phyloP scores from a whole-genome alignment of 345 rosid genomes.

The Rhizophora mangle region DNA sequence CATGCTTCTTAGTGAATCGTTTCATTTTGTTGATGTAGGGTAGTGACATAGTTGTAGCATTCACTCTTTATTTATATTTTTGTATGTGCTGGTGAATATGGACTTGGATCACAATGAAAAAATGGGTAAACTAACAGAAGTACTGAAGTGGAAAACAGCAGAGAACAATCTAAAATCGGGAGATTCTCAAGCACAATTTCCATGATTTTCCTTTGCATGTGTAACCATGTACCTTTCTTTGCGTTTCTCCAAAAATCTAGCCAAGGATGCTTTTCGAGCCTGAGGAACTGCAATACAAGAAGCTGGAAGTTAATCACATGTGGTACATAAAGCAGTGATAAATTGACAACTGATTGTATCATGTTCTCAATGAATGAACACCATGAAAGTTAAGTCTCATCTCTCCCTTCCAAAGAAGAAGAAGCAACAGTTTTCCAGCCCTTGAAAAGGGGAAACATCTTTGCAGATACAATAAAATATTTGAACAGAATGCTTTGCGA shows the following conservation, averaged over 20 bases:
- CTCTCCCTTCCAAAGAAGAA: neutral
- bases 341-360: neutral
- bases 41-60: neutral
- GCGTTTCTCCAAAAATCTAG: slow-evolving; percentile 95
- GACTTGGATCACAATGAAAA: too few species aligned
- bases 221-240: slow-evolving; percentile 61
- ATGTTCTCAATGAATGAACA: neutral
- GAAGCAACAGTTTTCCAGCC: neutral
- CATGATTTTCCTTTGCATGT: neutral
- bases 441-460: too few species aligned
- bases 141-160: too few species aligned
- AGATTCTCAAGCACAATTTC: neutral
- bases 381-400: neutral
- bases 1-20: neutral
- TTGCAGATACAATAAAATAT: too few species aligned
- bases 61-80: too few species aligned
- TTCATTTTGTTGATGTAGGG: neutral
- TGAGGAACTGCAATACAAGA: slow-evolving; percentile 55
- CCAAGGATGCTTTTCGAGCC: slow-evolving; percentile 93
- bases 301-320: slow-evolving; percentile 6
- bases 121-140: too few species aligned
- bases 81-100: too few species aligned
- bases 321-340: neutral
- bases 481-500: too few species aligned
- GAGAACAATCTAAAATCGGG: too few species aligned